Evolutionary conservation across 371 early-diverging fungal genomes (phyloP).

Genomic region (Choanephora cucurbitarum): DNA sequence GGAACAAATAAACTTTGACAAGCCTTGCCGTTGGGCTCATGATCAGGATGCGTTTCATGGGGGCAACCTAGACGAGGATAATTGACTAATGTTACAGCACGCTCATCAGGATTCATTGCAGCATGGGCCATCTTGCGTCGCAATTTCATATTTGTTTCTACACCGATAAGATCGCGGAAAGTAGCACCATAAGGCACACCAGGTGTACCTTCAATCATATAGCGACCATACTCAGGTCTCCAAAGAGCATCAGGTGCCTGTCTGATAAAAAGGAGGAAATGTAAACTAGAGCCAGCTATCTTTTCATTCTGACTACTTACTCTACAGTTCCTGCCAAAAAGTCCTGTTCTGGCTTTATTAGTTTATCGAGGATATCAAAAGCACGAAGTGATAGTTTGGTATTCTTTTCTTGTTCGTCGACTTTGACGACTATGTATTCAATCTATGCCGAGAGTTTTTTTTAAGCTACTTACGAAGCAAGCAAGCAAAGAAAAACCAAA

Average conservation of each 20-base stretch:
- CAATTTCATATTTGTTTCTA: conserved; percentile 89
- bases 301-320: conserved; percentile 22
- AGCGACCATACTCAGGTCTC: conserved; percentile 96
- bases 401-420: conserved; percentile 71
- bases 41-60: conserved; percentile 72
- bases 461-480: not conserved
- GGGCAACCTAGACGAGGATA: conserved; percentile 90
- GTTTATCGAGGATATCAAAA: conserved; percentile 78
- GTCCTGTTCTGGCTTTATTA: conserved; percentile 77
- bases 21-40: conserved; percentile 68
- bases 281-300: not conserved
- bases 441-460: conserved; percentile 57
- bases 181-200: conserved; percentile 90
- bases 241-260: conserved; percentile 72
- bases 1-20: conserved; percentile 90
- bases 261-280: conserved; percentile 6
- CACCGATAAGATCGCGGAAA: conserved; percentile 77
- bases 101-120: conserved; percentile 72
- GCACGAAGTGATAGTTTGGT: conserved; percentile 82
- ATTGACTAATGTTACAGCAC: conserved; percentile 79
- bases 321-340: conserved; percentile 39
- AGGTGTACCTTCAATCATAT: conserved; percentile 96
- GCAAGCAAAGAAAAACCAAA: not conserved
- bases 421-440: conserved; percentile 89
- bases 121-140: conserved; percentile 74